phyloP scores from a whole-genome alignment of 1,284 basidiomycete genomes.

The Pulchroboletus neoregius region DNA sequence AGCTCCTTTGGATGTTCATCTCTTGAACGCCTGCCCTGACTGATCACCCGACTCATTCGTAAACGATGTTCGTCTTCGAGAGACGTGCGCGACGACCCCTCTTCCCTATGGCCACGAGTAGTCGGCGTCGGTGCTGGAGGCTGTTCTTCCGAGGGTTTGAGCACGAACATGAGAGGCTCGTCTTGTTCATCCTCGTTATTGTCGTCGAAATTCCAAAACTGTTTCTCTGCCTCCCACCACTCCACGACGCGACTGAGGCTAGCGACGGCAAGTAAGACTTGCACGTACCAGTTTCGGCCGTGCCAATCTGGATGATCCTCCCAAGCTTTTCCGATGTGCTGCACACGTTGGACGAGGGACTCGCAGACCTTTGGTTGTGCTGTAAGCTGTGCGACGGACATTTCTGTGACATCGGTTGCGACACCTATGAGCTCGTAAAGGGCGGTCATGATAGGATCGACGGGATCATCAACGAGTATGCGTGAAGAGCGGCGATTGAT shows the following conservation, averaged over 20 bases:
- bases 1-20: slow-evolving; percentile 54
- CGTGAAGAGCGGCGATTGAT: slow-evolving; percentile 68
- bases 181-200: slow-evolving; percentile 88
- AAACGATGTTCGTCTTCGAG: slow-evolving; percentile 57
- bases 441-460: slow-evolving; percentile 86
- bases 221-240: slow-evolving; percentile 99
- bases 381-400: slow-evolving; percentile 82
- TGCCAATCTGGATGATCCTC: slow-evolving; percentile 98
- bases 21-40: slow-evolving; percentile 51
- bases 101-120: slow-evolving; percentile 40
- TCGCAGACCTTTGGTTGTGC: slow-evolving; percentile 83
- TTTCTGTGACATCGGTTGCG: slow-evolving; percentile 93
- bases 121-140: slow-evolving; percentile 41
- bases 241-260: slow-evolving; percentile 95
- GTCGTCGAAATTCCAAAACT: slow-evolving; percentile 99
- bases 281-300: slow-evolving; percentile 97
- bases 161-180: slow-evolving; percentile 85
- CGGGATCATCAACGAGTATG: slow-evolving; percentile 70
- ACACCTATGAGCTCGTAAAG: slow-evolving; percentile 92
- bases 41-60: slow-evolving; percentile 46
- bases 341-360: slow-evolving; percentile 84
- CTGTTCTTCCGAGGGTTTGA: slow-evolving; percentile 72
- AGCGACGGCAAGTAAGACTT: slow-evolving; percentile 93
- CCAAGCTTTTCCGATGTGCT: slow-evolving; percentile 91
- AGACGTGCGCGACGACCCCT: slow-evolving; percentile 45